Evolutionary conservation across 2,329 filamentous ascomycete genomes (phyloP), one percentile per base, ranked within the genome.

Genomic region (Claviceps sorghi): DNA sequence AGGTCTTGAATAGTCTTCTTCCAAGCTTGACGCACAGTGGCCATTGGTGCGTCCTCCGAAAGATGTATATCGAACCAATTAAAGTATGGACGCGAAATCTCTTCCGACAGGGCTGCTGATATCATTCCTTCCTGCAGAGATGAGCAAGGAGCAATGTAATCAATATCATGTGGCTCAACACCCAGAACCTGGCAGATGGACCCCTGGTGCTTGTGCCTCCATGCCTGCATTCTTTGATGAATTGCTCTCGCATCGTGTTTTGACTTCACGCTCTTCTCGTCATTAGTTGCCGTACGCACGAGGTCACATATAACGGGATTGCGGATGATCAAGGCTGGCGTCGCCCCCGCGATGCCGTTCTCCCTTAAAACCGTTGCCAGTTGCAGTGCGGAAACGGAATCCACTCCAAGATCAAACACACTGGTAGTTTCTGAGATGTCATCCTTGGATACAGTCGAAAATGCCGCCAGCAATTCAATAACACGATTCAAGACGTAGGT

Each of bases 101-200:
- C 79, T 10, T 79, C 62, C 0, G 67, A 76, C 40, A 85, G 63
- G 26, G 82, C 83, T 48, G 82, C 77, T 6, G 84, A 84, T 49
- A 95, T 80, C 71, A 96, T 91, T 0, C 89, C 90, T 63, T 91
- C 81, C 61, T 96, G 90, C 1, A 95, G 70, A 0, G 89, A 79
- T 1, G 90, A 94, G 62, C 90, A 95, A 4, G 89, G 90, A 0
- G 80, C 80, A 50, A 95, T 78, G 53, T 79, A 78, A 61, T 93
- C 84, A 10, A 95, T 76, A 1, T 80, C 70, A 6, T 67, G 61
- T 1, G 70, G 64, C 0, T 69, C 59, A 1, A 83, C 56, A 0
- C 67, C 66, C 0, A 95, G 68, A 3, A 70, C 66, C 7, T 70
- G 70, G 19, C 78, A 78, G 7, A 78, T 74, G 7, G 65, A 58